Base-by-base conservation (phyloP, 1,284 basidiomycete species). In the Moniliophthora roreri region DNA sequence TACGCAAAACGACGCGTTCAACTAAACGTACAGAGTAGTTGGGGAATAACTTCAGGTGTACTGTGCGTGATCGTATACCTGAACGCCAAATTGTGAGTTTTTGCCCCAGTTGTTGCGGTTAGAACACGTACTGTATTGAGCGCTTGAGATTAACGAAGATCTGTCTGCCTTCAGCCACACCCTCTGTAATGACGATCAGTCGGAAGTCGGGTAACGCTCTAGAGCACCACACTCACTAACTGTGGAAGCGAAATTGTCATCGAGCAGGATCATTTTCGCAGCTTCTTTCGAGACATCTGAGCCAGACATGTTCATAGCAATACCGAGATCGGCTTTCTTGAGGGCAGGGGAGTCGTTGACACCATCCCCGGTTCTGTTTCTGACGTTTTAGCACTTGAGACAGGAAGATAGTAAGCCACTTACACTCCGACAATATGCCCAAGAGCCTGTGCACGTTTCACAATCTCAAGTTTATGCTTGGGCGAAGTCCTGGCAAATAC, bases 271-370 rank as follows among this genome's bases (percentile, higher is more conserved):
- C 84, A 88, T 86, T 64, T 89, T 82, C 1, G 85, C 85, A 9
- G 85, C 85, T 64, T 87, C 85, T 63, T 87, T 87, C 0, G 85
- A 84, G 13, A 87, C 85, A 58, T 87, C 85, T 3, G 84, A 85
- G 16, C 85, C 85, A 34, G 83, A 85, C 36, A 86, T 81, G 59
- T 85, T 85, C 85, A 89, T 89, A 0, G 86, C 84, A 62, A 89
- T 87, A 44, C 86, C 86, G 28, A 89, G 72, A 60, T 87, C 85
- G 16, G 85, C 85, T 70, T 82, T 83, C 65, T 87, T 87, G 38
- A 87, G 68, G 6, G 85, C 84, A 26, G 84, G 85, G 0, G 84
- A 83, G 59, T 87, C 85, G 60, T 87, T 87, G 44, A 87, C 85
- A 60, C 85, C 85, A 63, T 87, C 82, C 4, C 84, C 84, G 54